phyloP scores from a whole-genome alignment of 768 basidiomycete genomes.

The Lentinula sp. region DNA sequence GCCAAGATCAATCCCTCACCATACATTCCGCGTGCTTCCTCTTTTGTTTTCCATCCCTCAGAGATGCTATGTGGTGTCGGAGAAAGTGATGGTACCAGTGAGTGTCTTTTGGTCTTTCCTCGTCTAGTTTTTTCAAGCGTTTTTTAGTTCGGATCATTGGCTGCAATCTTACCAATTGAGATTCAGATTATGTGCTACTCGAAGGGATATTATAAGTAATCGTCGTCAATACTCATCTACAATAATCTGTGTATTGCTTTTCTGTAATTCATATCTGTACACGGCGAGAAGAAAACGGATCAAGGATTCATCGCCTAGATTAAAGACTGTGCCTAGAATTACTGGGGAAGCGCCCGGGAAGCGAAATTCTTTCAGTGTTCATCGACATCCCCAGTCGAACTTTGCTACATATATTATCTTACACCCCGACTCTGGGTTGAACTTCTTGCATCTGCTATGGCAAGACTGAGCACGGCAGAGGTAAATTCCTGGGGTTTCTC shows the following conservation, averaged over 20 bases:
- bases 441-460: background rate
- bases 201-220: background rate
- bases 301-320: too few species aligned
- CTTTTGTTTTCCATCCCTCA: conserved; percentile 75
- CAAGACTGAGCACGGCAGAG: background rate
- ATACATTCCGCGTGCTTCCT: conserved; percentile 56
- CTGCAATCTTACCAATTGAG: conserved; percentile 37
- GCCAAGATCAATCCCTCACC: conserved; percentile 49
- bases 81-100: conserved; percentile 63
- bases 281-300: too few species aligned
- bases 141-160: conserved; percentile 48
- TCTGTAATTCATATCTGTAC: background rate
- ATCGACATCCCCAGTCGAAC: background rate
- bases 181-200: background rate
- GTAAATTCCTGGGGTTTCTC: background rate
- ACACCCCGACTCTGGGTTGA: background rate
- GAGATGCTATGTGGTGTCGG: conserved; percentile 82
- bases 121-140: too few species aligned
- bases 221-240: background rate
- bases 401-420: background rate
- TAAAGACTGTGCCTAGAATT: background rate
- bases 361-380: background rate
- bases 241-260: background rate
- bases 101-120: conserved; percentile 10
- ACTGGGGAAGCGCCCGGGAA: background rate